phyloP scores from a whole-genome alignment of 176 grass and related monocot species.

The Aegilops tauschii region DNA sequence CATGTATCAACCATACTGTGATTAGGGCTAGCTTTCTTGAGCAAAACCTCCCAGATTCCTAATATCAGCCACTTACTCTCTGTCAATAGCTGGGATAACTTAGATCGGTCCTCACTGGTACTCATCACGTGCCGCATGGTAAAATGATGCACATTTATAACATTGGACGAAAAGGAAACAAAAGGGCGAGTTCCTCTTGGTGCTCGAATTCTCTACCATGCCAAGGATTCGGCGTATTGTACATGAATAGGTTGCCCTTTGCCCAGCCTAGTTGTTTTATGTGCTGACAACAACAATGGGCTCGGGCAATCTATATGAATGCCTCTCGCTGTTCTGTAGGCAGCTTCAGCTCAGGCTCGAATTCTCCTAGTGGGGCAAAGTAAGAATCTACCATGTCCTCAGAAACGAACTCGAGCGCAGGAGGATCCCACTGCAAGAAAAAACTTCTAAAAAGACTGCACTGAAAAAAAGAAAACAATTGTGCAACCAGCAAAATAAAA shows the following conservation, averaged over 20 bases:
- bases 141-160: neutral
- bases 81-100: neutral
- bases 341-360: constrained; percentile 76
- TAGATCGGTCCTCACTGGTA: neutral
- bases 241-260: neutral
- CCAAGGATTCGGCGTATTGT: constrained; percentile 1
- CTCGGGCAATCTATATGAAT: constrained; percentile 45
- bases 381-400: constrained; percentile 79
- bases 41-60: neutral
- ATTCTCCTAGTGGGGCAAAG: constrained; percentile 78
- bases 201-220: neutral
- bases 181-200: neutral
- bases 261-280: neutral
- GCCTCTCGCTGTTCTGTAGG: constrained; percentile 74
- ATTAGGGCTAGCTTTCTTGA: neutral
- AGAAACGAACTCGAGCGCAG: constrained; percentile 68
- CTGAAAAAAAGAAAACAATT: neutral
- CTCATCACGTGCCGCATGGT: neutral
- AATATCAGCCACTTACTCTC: neutral
- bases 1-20: neutral
- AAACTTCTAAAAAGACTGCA: neutral
- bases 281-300: neutral
- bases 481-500: neutral
- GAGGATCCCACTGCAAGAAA: constrained; percentile 87
- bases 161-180: neutral